Conservation (phyloP, 139 green algal species). For the Chlamydomonas incerta region DNA sequence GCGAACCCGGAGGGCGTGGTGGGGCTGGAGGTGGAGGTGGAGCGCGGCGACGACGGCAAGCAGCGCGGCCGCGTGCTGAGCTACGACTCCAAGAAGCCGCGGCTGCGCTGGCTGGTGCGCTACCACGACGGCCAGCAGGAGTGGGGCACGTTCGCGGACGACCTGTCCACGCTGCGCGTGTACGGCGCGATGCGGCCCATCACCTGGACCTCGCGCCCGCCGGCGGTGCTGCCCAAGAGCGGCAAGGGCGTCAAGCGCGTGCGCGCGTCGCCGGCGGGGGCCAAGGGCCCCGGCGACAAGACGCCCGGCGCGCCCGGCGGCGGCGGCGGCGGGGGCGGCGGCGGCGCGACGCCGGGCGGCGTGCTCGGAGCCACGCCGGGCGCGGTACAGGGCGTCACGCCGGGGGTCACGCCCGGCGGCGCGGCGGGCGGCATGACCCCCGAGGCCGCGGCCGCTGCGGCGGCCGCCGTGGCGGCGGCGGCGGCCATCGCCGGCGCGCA, state of each 20-base stretch:
- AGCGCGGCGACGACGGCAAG: constrained; percentile 12
- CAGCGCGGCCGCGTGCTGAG: constrained; percentile 24
- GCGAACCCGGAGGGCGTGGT: constrained; percentile 37
- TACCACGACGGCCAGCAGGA: constrained; percentile 46
- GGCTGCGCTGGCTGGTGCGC: constrained; percentile 35
- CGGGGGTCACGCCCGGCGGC: too few species aligned
- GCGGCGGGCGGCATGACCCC: neutral
- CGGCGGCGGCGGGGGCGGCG: neutral
- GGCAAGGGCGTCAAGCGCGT: neutral
- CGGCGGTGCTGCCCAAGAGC: constrained; percentile 8
- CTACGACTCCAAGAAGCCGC: constrained; percentile 42
- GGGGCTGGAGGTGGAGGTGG: constrained; percentile 33
- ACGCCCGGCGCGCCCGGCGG: neutral
- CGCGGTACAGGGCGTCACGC: too few species aligned
- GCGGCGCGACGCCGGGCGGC: too few species aligned
- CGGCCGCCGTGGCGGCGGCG: too few species aligned
- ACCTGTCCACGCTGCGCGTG: constrained; percentile 36
- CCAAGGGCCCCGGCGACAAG: too few species aligned
- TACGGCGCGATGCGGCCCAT: constrained; percentile 34
- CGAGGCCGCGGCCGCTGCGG: too few species aligned
- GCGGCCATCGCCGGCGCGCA: too few species aligned
- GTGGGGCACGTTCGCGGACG: constrained; percentile 41
- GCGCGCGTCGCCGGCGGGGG: too few species aligned
- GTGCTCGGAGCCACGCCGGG: too few species aligned
- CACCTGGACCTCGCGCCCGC: constrained; percentile 36